Evolutionary conservation across 148 eudicot species (phyloP).

Genomic region (Pouteria glomerata): DNA sequence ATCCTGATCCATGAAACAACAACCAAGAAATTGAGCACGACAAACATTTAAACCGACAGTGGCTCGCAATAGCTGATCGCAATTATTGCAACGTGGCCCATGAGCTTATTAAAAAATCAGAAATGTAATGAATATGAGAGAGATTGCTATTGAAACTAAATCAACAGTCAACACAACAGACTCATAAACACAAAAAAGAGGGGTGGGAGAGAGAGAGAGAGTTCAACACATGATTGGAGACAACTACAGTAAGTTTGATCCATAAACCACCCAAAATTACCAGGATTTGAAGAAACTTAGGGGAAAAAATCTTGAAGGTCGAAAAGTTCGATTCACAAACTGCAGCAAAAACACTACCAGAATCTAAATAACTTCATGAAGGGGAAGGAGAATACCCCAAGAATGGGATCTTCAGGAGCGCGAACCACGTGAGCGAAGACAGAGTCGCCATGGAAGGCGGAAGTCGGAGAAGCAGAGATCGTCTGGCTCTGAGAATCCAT

Average conservation of each 20-base stretch:
- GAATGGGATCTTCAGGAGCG: constrained; percentile 97
- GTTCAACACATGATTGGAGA: neutral
- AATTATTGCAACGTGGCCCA: neutral
- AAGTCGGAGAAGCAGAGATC: constrained; percentile 44
- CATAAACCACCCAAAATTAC: neutral
- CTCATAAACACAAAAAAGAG: neutral
- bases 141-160: neutral
- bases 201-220: neutral
- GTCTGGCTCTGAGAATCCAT: constrained; percentile 15
- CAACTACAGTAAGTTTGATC: neutral
- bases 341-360: neutral
- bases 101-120: neutral
- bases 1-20: constrained; percentile 1
- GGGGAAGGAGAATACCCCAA: constrained; percentile 52
- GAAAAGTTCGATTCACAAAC: neutral
- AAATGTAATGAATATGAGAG: neutral
- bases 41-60: neutral
- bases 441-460: constrained; percentile 38
- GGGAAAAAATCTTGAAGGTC: neutral
- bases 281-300: neutral
- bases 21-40: neutral
- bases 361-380: neutral
- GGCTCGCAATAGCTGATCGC: neutral
- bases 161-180: neutral
- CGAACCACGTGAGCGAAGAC: constrained; percentile 65